Evolutionary conservation across 2,329 filamentous ascomycete genomes (phyloP).

Genomic region (Aspergillus pseudotamarii): DNA sequence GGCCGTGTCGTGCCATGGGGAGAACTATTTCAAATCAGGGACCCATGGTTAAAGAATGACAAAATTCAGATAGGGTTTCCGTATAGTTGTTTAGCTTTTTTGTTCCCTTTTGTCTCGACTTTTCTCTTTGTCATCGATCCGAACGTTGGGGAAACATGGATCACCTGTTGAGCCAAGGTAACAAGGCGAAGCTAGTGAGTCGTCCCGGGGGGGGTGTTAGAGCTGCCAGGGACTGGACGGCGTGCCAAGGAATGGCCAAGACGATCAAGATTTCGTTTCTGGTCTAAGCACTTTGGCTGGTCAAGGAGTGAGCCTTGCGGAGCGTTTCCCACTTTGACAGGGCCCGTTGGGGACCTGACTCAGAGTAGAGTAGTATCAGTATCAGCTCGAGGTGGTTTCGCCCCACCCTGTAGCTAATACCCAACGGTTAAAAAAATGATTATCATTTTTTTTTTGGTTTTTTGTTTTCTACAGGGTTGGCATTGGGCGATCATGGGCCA

Average conservation of each 20-base stretch:
- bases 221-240: not conserved
- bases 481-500: not conserved
- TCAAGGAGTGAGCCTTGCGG: not conserved
- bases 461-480: not conserved
- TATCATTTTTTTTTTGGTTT: not conserved
- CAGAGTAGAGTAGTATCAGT: not conserved
- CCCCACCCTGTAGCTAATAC: slow-evolving; percentile 1
- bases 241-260: slow-evolving; percentile 11
- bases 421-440: slow-evolving; percentile 3
- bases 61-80: not conserved
- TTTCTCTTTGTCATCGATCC: not conserved
- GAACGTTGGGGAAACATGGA: not conserved
- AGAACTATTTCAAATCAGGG: slow-evolving; percentile 11
- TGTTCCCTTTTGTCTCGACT: not conserved
- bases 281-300: not conserved
- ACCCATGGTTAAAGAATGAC: slow-evolving; percentile 11
- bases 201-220: not conserved
- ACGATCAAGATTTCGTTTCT: slow-evolving; percentile 18
- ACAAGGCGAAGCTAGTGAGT: not conserved
- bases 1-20: not conserved
- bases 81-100: not conserved
- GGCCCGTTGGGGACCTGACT: not conserved
- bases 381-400: not conserved
- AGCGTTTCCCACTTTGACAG: slow-evolving; percentile 1
- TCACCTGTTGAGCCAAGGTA: slow-evolving; percentile 2